Evolutionary conservation across 2,329 filamentous ascomycete genomes (phyloP), one percentile per base, ranked within the genome.

Genomic region (Metarhizium robertsii): DNA sequence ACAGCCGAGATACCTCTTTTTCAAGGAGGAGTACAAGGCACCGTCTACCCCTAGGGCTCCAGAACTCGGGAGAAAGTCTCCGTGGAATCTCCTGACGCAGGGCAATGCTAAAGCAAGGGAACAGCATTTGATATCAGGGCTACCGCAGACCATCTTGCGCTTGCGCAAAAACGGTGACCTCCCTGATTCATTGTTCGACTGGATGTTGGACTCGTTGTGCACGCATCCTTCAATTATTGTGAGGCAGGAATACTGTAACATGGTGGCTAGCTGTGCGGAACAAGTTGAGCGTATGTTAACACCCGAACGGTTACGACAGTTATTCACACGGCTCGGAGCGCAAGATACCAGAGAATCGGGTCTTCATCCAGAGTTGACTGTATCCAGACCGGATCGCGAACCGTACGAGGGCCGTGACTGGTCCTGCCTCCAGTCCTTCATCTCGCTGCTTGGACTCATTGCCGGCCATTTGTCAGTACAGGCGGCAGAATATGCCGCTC

Each of bases 161-260:
- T 50, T 71, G 4, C 53, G 50, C 5, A 65, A 65, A 49, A 60
- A 56, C 1, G 61, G 62, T 13, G 60, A 59, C 8, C 65, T 90
- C 13, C 82, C 87, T 0, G 81, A 88, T 57, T 78, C 86, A 54
- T 64, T 90, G 1, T 76, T 89, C 52, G 62, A 78, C 16, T 92
- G 88, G 87, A 72, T 90, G 3, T 64, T 87, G 6, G 71, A 80
- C 52, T 78, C 85, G 69, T 71, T 85, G 25, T 80, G 78, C 54
- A 65, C 73, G 2, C 83, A 88, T 61, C 69, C 72, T 45, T 78
- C 79, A 36, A 71, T 75, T 46, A 74, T 80, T 48, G 66, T 89
- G 46, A 77, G 83, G 52, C 67, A 76, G 54, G 80, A 85, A 57
- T 90, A 90, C 65, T 72, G 77, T 54, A 76, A 77, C 48, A 67